Evolutionary conservation across 257 asterid genomes (phyloP), one percentile per base, ranked within the genome.

Genomic region (Capsicum baccatum): DNA sequence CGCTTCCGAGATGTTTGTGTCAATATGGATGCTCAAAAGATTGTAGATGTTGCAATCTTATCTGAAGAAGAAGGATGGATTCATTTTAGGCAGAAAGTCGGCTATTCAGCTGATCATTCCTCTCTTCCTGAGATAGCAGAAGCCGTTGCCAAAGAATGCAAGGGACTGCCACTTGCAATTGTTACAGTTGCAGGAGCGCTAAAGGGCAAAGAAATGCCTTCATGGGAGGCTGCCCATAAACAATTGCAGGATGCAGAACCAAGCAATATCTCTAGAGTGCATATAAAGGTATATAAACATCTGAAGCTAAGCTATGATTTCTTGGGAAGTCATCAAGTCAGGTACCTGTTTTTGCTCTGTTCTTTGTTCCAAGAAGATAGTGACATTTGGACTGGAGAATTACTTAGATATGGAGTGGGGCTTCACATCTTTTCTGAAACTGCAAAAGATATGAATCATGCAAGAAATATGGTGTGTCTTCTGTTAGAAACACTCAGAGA

Each of bases 91-190:
- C 42, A 47, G 58, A 16, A 35, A 21, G 79, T 60, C 8, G 83
- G 67, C 26, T 47, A 44, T 60, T 52, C 82, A 10, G 15, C 12
- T 59, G 48, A 47, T 14, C 56, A 6, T 14, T 13, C 17, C 42
- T 17, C 48, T 17, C 15, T 21, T 11, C 8, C 3, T 42, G 13
- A 0, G 17, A 62, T 52, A 14, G 83, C 87, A 12, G 1, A 60
- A 71, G 64, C 70, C 1, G 84, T 81, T 11, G 69, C 83, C 2
- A 8, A 47, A 6, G 79, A 85, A 52, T 85, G 83, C 59, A n/a
- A 39, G 55, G 87, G 87, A 15, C 21, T 81, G 37, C 87, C 87
- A 8, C 79, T 85, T 44, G 87, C 71, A 56, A 63, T 85, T 37
- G 50, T 58, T 9, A 42, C 33, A 56, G 79, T 59, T n/a, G 85